These are phyloP conservation scores for Backusella australiensis DNA, from an alignment of 192 early-diverging fungal species.

Conservation along the genomic window DNA sequence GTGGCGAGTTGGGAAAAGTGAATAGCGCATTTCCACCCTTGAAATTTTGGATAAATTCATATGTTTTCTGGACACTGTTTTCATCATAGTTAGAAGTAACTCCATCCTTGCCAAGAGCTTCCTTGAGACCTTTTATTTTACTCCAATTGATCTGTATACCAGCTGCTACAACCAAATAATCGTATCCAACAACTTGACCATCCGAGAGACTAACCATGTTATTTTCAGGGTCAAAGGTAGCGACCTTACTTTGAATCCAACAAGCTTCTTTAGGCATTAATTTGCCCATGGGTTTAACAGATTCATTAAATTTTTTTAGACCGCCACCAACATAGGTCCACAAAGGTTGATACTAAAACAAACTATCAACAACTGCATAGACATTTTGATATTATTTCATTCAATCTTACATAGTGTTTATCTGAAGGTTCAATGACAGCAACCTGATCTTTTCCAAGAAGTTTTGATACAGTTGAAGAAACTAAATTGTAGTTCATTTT, in stretches of 20 bases:
- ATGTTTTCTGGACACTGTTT: conserved; percentile 69
- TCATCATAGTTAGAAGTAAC: conserved; percentile 82
- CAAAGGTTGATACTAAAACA: conserved; percentile 73
- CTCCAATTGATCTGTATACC: conserved; percentile 78
- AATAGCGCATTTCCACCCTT: conserved; percentile 78
- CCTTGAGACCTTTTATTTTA: conserved; percentile 71
- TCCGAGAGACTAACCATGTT: conserved; percentile 64
- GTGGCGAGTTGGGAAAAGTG: conserved; percentile 82
- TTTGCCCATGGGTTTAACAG: conserved; percentile 59
- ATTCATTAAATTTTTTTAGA: conserved; percentile 72
- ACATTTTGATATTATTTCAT: neutral
- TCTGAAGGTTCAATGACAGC: conserved; percentile 74
- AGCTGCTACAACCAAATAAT: conserved; percentile 72
- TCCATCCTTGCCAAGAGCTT: conserved; percentile 75
- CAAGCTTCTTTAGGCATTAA: conserved; percentile 68
- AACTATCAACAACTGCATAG: neutral
- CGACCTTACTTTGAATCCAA: conserved; percentile 73
- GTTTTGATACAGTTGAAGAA: conserved; percentile 62
- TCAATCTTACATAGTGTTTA: conserved; percentile 59
- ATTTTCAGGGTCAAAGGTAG: conserved; percentile 62
- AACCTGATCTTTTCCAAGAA: conserved; percentile 60
- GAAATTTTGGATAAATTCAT: conserved; percentile 67
- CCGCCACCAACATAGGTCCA: conserved; percentile 91
- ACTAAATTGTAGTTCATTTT: conserved; percentile 37
- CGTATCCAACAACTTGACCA: conserved; percentile 63